A percentile compares a stretch with the other conserved stretches of the same genome.
These are phyloP conservation scores for Coemansia sp. DNA, from an alignment of 192 early-diverging fungal genomes.

Conservation along the genomic window DNA sequence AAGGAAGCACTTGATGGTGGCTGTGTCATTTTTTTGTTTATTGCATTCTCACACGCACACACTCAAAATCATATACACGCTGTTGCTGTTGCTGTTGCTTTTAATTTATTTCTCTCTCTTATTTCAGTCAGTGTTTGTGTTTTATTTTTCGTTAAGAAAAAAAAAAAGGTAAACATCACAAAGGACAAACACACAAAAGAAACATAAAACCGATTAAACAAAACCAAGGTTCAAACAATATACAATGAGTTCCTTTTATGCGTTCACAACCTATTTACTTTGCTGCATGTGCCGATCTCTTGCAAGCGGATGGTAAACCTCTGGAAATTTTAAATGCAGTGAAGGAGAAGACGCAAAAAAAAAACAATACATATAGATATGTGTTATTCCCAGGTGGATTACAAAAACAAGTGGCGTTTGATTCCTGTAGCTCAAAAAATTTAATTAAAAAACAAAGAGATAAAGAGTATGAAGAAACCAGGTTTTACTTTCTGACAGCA, in stretches of 20 bases:
- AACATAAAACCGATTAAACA: neutral
- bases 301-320: no score
- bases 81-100: no score
- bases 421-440: no score
- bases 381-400: no score
- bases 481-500: constrained; percentile 37
- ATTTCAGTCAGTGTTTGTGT: no score
- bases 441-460: neutral
- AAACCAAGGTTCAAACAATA: neutral
- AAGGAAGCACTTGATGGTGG: neutral
- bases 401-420: no score
- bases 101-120: no score
- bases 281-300: neutral
- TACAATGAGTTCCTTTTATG: neutral
- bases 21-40: neutral
- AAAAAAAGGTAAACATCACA: neutral
- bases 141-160: neutral
- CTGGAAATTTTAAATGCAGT: no score
- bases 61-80: neutral
- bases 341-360: no score
- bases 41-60: no score
- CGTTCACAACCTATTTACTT: neutral
- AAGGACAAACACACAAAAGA: neutral
- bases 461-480: neutral
- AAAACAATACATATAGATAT: no score